Base-by-base conservation (phyloP, 805 yeast genomes). In the Saccharomycopsis capsularis region DNA sequence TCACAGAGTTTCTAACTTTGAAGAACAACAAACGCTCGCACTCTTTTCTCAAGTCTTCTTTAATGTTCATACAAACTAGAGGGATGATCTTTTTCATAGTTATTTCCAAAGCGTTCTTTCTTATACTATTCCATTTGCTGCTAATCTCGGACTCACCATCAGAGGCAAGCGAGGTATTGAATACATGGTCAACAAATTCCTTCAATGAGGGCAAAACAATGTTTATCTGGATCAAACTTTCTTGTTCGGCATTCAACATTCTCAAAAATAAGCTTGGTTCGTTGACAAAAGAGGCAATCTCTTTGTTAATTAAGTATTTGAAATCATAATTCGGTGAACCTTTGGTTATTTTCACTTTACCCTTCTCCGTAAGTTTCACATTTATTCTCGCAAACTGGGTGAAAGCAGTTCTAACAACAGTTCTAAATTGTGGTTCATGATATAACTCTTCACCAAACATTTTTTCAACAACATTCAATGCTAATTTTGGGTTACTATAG, bases 201-300 rank as follows among this genome's bases (percentile, higher is more conserved):
- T 57, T 59, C 21, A 51, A 48, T n/a, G 47, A 22, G 15, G 40
- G 47, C 21, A 44, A 41, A 7, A 50, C 41, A 21, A 52, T 25
- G 13, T 37, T 43, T 30, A 52, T 52, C 21, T 46, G 46, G 23
- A 50, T 47, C 42, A 53, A 50, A 29, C 65, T 57, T 36, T 69
- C 66, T 30, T 63, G 65, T 63, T 93, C 99, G 2, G 98, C 99
- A 60, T 85, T 90, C 44, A 90, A 67, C 95, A 93, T 93, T 59
- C 95, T 77, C 59, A 93, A 70, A 57, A 85, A 87, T 37, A 84
- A 68, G 57, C 88, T 95, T 1, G 99, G 98, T 48, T 78, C 73
- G 35, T 70, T 70, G 4, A 78, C 74, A 59, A 93, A 78, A 50
- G 88, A 88, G n/a, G 75, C 74, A 15, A 90, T 81, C 2, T 85